Conservation (phyloP, 768 basidiomycete genomes). For the Leccinum broughii region DNA sequence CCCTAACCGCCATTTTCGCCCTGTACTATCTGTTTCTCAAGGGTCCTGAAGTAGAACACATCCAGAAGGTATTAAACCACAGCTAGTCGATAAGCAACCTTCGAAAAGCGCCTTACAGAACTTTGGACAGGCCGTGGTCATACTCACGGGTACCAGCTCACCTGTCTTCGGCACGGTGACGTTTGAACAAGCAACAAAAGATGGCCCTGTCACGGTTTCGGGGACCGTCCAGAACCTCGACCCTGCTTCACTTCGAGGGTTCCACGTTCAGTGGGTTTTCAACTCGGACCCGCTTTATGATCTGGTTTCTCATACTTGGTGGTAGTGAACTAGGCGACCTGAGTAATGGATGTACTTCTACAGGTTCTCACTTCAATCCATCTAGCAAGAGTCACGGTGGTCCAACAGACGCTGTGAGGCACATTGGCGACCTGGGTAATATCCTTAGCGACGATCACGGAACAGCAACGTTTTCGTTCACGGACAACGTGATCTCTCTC, state of each 20-base stretch:
- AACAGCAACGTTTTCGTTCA: slow-evolving; percentile 54
- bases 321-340: slow-evolving; percentile 54
- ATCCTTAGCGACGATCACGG: slow-evolving; percentile 62
- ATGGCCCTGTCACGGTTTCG: slow-evolving; percentile 57
- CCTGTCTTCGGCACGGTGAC: slow-evolving; percentile 62
- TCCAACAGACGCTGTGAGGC: slow-evolving; percentile 52
- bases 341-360: slow-evolving; percentile 61
- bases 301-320: slow-evolving; percentile 22
- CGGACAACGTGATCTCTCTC: slow-evolving; percentile 62
- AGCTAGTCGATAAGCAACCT: neutral
- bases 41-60: slow-evolving; percentile 14
- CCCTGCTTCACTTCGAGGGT: slow-evolving; percentile 60
- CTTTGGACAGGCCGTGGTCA: slow-evolving; percentile 49
- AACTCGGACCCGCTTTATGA: neutral
- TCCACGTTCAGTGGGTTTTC: slow-evolving; percentile 74
- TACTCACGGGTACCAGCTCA: slow-evolving; percentile 57
- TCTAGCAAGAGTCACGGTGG: slow-evolving; percentile 65
- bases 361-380: slow-evolving; percentile 81
- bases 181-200: slow-evolving; percentile 56
- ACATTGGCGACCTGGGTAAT: slow-evolving; percentile 80
- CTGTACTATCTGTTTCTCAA: slow-evolving; percentile 23
- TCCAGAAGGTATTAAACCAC: slow-evolving; percentile 23
- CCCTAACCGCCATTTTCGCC: slow-evolving; percentile 17
- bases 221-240: slow-evolving; percentile 64
- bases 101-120: neutral